Evolutionary conservation across 208 protist species (phyloP), one percentile per base, ranked within the genome.

Genomic region (Trypanosomatidae sp.): DNA sequence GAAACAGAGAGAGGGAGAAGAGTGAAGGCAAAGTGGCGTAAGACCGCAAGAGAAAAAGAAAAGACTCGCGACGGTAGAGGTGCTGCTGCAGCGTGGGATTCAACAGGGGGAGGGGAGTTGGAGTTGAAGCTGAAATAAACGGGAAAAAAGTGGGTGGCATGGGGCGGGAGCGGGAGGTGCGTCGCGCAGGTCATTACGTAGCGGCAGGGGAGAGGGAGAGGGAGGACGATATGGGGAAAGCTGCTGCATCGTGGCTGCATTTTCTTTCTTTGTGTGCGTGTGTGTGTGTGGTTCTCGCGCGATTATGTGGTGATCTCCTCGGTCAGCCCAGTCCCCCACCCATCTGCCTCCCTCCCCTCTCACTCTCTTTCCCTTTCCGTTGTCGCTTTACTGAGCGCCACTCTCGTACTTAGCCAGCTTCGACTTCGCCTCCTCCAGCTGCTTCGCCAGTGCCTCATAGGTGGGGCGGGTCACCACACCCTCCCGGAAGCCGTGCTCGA

Each of bases 401-500:
- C 65, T 79, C 71, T 97, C 88, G 66, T 87, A 89, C 73, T 86
- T 77, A 10, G 87, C 87, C 46, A 96, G 67, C 80, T 91, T 92
- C 49, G 80, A 85, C 73, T 83, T 81, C 4, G 84, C 62, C 70
- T 83, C 84, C 71, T 75, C 77, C 56, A 95, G 66, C 74, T 91
- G 74, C 41, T 74, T 70, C 76, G 83, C 76, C 52, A 95, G 84
- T 3, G 78, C 74, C 25, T 95, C 90, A 73, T 95, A 95, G 53
- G 93, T 97, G 56, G 92, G 90, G 36, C 90, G 88, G 36, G 74
- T 84, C 52, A 92, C 73, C 28, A 82, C 76, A 12, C 88, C 86
- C 66, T 96, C 71, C 49, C 91, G 67, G 66, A 99, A 98, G 62
- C 95, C 95, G n/a, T 97, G 80, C 66, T 98, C 97, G 47, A 94